A percentile compares a stretch with the other conserved stretches of the same genome.
phyloP scores from a whole-genome alignment of 495 filamentous ascomycete species.

The Glonium stellatum region DNA sequence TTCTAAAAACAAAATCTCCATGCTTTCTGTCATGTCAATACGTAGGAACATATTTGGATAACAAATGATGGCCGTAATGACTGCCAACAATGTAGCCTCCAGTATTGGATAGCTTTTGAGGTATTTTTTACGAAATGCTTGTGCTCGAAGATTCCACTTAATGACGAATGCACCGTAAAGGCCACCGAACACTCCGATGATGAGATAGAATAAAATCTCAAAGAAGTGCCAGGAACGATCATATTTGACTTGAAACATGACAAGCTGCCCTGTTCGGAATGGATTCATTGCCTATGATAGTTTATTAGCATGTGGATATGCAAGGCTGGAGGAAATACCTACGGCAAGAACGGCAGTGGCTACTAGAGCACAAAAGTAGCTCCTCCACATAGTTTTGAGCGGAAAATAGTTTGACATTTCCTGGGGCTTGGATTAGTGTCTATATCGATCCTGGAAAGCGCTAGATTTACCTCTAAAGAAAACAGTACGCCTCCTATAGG shows the following conservation, averaged over 20 bases:
- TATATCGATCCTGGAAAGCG: not conserved
- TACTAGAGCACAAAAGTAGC: slow-evolving; percentile 95
- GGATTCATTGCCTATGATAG: slow-evolving; percentile 73
- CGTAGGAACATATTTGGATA: slow-evolving; percentile 93
- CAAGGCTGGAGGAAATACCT: slow-evolving; percentile 24
- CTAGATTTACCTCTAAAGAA: slow-evolving; percentile 64
- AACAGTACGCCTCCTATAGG: slow-evolving; percentile 96
- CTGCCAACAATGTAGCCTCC: slow-evolving; percentile 80
- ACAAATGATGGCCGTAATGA: slow-evolving; percentile 79
- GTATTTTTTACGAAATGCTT: slow-evolving; percentile 93
- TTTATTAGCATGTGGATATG: not conserved
- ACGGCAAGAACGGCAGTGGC: slow-evolving; percentile 86
- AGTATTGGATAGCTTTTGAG: slow-evolving; percentile 74
- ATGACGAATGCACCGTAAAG: slow-evolving; percentile 96
- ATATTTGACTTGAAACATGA: slow-evolving; percentile 98
- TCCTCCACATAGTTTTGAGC: slow-evolving; percentile 95
- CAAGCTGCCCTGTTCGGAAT: slow-evolving; percentile 93
- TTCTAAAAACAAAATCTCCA: slow-evolving; percentile 95
- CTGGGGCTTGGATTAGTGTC: slow-evolving; percentile 35
- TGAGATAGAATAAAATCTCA: slow-evolving; percentile 85
- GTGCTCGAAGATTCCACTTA: slow-evolving; percentile 90
- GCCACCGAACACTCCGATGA: slow-evolving; percentile 88
- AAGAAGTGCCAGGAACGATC: slow-evolving; percentile 98
- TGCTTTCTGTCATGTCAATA: slow-evolving; percentile 99
- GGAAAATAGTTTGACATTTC: slow-evolving; percentile 99